These are phyloP conservation scores for Boletus coccyginus DNA, from an alignment of 768 basidiomycete genomes.

Conservation along the genomic window DNA sequence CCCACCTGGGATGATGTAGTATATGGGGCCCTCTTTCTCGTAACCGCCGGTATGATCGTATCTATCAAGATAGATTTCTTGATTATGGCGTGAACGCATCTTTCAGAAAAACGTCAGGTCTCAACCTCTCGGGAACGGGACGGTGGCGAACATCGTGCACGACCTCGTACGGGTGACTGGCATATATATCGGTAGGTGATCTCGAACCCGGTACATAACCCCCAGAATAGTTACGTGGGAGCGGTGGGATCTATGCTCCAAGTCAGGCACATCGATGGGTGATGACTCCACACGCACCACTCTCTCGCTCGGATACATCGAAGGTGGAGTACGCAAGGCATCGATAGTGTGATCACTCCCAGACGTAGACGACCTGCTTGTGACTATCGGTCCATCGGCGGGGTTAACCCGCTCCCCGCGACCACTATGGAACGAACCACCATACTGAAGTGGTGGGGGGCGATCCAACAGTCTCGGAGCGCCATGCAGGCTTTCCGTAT, in stretches of 20 bases:
- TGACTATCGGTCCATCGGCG: constrained; percentile 19
- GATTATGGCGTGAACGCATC: constrained; percentile 25
- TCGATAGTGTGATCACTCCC: constrained; percentile 34
- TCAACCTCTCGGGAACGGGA: neutral
- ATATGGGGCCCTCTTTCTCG: constrained; percentile 34
- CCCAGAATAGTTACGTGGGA: constrained; percentile 24
- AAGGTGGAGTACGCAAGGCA: constrained; percentile 19
- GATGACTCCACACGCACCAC: constrained; percentile 18
- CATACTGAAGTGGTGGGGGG: constrained; percentile 15
- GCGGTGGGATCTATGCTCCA: constrained; percentile 27
- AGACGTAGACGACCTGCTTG: constrained; percentile 17
- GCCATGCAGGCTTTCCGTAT: constrained; percentile 15
- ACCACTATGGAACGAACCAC: constrained; percentile 22
- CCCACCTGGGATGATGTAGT: constrained; percentile 66
- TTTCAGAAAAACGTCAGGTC: constrained; percentile 14
- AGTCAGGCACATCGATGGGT: neutral
- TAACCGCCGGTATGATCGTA: constrained; percentile 16
- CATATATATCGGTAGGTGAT: constrained; percentile 32
- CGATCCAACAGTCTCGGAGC: constrained; percentile 25
- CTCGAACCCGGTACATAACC: constrained; percentile 15
- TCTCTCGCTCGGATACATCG: constrained; percentile 23
- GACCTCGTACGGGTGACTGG: constrained; percentile 19
- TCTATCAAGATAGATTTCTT: constrained; percentile 24
- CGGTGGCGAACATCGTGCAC: constrained; percentile 11
- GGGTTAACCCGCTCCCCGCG: constrained; percentile 14